Evolutionary conservation across 768 basidiomycete genomes (phyloP), one percentile per base, ranked within the genome.

Genomic region (Cystofilobasidium macerans): DNA sequence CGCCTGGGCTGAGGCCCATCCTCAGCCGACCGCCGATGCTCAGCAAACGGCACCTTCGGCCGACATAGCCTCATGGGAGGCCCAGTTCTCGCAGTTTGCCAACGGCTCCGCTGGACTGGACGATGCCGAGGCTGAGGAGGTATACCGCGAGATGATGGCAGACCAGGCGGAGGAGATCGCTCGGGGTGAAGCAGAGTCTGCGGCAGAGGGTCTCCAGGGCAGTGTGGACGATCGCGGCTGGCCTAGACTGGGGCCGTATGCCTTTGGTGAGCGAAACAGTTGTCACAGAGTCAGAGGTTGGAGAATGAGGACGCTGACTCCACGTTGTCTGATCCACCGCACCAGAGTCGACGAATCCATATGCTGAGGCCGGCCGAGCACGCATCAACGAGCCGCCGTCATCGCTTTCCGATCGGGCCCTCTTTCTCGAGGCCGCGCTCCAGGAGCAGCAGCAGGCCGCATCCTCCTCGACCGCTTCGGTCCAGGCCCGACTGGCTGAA

Each of bases 381-480:
- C 36, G 6, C 76, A 30, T 30, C 53, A 24, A 3, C 53, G 40
- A 62, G 51, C 51, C 82, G 66, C 89, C 90, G 62, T 91, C 89
- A 1, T 88, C 92, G 2, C 76, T 99, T 28, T 85, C 89, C 2
- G 89, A 95, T 73, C 90, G 86, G 16, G 86, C 86, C 0, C 79
- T 91, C 45, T 79, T 94, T 71, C 79, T 98, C 26, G 94, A 99
- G 77, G 90, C 90, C 18, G 89, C 90, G 42, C 88, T 97, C 66
- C 61, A 62, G 33, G 48, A 32, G 22, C 32, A n/a, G n/a, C n/a
- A n/a, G n/a, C n/a, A n/a, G n/a, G n/a, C n/a, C n/a, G n/a, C 26
- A 20, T 60, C 65, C 3, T 1, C 57, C 57, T 40, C 58, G 38
- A 45, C 62, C 26, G 24, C 57, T n/a, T 85, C 88, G 76, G 81